Evolutionary conservation across 495 filamentous ascomycete genomes (phyloP).

Genomic region (Thozetella sp.): DNA sequence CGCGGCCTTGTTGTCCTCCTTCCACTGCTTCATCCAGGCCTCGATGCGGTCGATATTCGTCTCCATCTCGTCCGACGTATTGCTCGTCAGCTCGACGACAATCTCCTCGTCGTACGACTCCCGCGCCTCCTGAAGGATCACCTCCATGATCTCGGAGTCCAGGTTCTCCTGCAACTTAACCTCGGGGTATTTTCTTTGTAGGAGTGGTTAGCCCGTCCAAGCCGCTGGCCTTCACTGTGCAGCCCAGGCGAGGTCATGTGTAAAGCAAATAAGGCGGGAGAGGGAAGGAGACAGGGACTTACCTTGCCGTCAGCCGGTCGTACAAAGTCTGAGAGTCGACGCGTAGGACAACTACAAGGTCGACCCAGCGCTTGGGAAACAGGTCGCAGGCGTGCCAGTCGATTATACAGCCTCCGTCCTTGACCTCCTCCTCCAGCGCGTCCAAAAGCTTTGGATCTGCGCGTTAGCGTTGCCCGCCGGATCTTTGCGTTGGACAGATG

Average conservation of each 20-base stretch:
- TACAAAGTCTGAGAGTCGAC: conserved; percentile 79
- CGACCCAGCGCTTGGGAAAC: conserved; percentile 92
- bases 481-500: conserved; percentile 1
- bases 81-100: conserved; percentile 87
- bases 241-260: too few species aligned
- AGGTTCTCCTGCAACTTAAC: conserved; percentile 93
- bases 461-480: conserved; percentile 1
- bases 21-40: conserved; percentile 82
- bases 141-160: conserved; percentile 97
- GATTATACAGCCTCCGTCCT: conserved; percentile 83
- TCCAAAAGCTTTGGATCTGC: conserved; percentile 71
- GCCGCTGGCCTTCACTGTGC: too few species aligned
- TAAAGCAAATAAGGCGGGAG: not conserved
- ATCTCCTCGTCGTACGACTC: conserved; percentile 87
- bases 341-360: conserved; percentile 90
- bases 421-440: conserved; percentile 80
- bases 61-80: conserved; percentile 81
- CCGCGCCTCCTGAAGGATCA: conserved; percentile 85
- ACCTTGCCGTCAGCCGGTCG: conserved; percentile 79
- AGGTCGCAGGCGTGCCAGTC: conserved; percentile 99
- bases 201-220: too few species aligned
- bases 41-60: conserved; percentile 83
- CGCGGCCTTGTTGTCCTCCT: conserved; percentile 50
- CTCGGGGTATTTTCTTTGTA: conserved; percentile 72
- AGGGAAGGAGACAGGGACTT: conserved; percentile 12